A percentile compares a stretch with the other conserved stretches of the same genome.
Conservation (phyloP, 768 basidiomycete species). For the Suillus ampliporus region DNA sequence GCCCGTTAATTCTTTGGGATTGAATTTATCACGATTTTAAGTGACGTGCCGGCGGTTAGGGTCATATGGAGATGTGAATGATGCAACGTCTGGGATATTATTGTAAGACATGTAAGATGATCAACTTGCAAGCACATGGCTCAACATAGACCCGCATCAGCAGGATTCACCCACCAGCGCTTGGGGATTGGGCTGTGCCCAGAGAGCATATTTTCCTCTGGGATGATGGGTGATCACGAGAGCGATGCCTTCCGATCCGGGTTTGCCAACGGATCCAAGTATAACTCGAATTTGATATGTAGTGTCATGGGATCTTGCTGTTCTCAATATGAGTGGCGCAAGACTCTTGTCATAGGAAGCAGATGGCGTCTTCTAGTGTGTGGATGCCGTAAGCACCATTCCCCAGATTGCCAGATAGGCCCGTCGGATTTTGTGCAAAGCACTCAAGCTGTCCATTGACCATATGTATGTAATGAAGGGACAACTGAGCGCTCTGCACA, state of each 20-base stretch:
- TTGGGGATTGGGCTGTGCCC: not conserved
- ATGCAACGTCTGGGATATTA: not conserved
- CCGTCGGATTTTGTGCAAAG: too few species aligned
- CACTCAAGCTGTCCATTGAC: not conserved
- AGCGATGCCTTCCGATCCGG: not conserved
- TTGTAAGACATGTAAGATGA: conserved; percentile 4
- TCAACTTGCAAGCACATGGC: not conserved
- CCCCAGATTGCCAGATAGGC: not conserved
- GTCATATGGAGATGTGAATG: not conserved
- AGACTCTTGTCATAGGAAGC: not conserved
- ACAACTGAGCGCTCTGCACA: not conserved
- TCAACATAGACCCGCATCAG: not conserved
- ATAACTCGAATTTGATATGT: not conserved
- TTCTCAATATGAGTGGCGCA: not conserved
- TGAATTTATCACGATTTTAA: not conserved
- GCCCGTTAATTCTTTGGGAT: conserved; percentile 8
- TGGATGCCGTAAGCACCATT: conserved; percentile 4
- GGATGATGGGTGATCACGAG: not conserved
- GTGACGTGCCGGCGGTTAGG: not conserved
- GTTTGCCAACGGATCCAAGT: conserved; percentile 1
- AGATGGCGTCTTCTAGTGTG: not conserved
- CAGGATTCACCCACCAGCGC: not conserved
- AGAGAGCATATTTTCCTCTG: not conserved
- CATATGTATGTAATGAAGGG: too few species aligned
- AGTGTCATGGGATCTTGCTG: not conserved